These are phyloP conservation scores for Cylindrotheca closterium DNA, from an alignment of 108 stramenopile species.

Conservation along the genomic window DNA sequence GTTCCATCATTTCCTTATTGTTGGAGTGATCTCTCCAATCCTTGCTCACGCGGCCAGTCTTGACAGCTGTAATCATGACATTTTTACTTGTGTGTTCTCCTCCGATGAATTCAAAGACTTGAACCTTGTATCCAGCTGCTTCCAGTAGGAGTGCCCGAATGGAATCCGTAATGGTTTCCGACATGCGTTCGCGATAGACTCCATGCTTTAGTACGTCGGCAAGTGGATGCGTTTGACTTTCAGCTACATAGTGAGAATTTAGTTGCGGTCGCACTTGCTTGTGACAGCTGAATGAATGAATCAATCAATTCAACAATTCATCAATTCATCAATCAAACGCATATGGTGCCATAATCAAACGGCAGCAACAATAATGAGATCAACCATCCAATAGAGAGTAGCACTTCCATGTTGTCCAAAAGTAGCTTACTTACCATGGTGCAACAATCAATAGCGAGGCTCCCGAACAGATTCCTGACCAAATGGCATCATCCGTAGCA, in stretches of 20 bases:
- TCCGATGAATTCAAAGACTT: conserved; percentile 87
- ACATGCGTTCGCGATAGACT: conserved; percentile 73
- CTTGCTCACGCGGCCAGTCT: conserved; percentile 6
- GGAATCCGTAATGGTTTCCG: conserved; percentile 80
- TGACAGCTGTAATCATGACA: conserved; percentile 80
- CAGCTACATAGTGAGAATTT: conserved; percentile 47
- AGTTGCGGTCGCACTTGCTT: conserved; percentile 81
- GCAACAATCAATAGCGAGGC: conserved; percentile 72
- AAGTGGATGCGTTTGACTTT: conserved; percentile 37
- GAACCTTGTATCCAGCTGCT: conserved; percentile 78
- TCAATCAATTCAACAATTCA: background rate
- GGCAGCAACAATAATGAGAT: too few relatives aligned
- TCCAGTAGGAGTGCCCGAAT: conserved; percentile 76
- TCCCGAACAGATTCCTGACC: conserved; percentile 49
- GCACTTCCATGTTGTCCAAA: too few relatives aligned
- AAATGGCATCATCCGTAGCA: conserved; percentile 85
- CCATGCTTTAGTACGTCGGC: conserved; percentile 60
- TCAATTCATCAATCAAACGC: too few relatives aligned
- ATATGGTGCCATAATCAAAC: too few relatives aligned
- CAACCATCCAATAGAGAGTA: too few relatives aligned
- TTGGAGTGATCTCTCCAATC: conserved; percentile 1
- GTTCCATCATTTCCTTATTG: background rate
- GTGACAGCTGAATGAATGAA: conserved; percentile 56
- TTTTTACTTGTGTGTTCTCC: conserved; percentile 89
- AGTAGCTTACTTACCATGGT: conserved; percentile 50